Conservation (phyloP, 805 yeast genomes). For the Suhomyces faveliae region DNA sequence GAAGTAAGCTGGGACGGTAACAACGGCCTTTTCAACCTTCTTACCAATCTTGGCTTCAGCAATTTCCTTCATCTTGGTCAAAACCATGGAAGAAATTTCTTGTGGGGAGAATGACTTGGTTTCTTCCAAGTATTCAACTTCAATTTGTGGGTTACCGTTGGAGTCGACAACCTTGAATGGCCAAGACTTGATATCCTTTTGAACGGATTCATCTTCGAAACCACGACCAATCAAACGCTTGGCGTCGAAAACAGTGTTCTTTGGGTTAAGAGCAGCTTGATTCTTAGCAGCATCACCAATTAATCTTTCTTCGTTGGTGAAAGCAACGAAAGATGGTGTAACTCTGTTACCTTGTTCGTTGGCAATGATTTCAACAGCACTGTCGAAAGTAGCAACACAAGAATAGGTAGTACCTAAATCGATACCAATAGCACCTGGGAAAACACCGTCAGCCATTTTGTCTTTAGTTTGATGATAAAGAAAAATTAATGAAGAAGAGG, state of each 20-base stretch:
- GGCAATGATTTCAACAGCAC: conserved; percentile 51
- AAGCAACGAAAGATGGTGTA: conserved; percentile 51
- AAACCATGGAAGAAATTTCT: conserved; percentile 50
- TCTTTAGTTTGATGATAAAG: conserved; percentile 10
- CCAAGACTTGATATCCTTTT: conserved; percentile 52
- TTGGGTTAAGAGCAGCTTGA: conserved; percentile 52
- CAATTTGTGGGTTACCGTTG: conserved; percentile 47
- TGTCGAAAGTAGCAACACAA: conserved; percentile 51
- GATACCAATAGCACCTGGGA: conserved; percentile 80
- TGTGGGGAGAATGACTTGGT: conserved; percentile 48
- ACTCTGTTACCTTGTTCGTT: conserved; percentile 54
- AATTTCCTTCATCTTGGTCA: conserved; percentile 57
- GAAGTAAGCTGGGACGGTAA: conserved; percentile 51
- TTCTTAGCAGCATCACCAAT: conserved; percentile 53
- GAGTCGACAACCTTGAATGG: conserved; percentile 47
- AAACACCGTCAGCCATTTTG: conserved; percentile 95
- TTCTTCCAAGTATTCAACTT: conserved; percentile 48
- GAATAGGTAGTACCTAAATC: conserved; percentile 54
- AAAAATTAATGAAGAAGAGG: conserved; percentile 8
- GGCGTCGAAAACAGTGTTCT: conserved; percentile 50
- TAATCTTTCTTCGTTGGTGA: conserved; percentile 49
- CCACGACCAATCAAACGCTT: conserved; percentile 60
- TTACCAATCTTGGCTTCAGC: conserved; percentile 90
- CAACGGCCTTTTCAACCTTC: conserved; percentile 57
- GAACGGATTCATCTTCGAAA: conserved; percentile 58